Base-by-base conservation (phyloP, 371 early-diverging fungal genomes). In the Basidiobolus heterosporus region DNA sequence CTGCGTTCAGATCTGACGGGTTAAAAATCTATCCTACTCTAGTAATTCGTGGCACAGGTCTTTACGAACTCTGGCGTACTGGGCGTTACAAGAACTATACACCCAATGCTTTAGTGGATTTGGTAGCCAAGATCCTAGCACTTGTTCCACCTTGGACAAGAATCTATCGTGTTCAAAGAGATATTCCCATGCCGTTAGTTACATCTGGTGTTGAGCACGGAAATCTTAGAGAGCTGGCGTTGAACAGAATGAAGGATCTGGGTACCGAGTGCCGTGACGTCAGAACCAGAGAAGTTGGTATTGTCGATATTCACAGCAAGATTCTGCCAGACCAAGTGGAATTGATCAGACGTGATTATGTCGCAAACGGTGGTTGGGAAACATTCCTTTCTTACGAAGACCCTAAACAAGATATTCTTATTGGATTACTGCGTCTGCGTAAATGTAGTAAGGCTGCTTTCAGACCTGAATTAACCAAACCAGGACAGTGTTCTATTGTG, bases 131-230 rank as follows among this genome's bases (percentile, higher is more conserved):
- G 38, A 97, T 99, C 43, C 62, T 99, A 43, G 93, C 93, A 1
- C 66, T 98, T 44, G 97, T 99, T 0, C 99, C 99, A 41, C 99
- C 99, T 51, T 99, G 99, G 99, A 98, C 95, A 0, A 85, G 99
- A 56, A 85, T 99, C 39, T 99, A 99, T 64, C 83, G 99, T 55
- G 98, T 99, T 8, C 99, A 99, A 65, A 70, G 84, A 45, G 99
- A 99, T 74, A 99, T 99, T 56, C 99, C 99, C n/a, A 99, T 99
- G 99, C 99, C 99, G 9, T 70, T 99, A 21, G 99, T 99, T 36
- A 91, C 94, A 9, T 92, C 96, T 5, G 99, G 99, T 49, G 99
- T 99, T 11, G 99, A 99, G 64, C 85, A 99, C 63, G 99, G 99
- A 45, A 98, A 99, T 58, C 62, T 99, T 54, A 75, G 99, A 47